These are phyloP conservation scores for Lachancea lanzarotensis DNA, from an alignment of 805 yeast genomes.

Conservation along the genomic window DNA sequence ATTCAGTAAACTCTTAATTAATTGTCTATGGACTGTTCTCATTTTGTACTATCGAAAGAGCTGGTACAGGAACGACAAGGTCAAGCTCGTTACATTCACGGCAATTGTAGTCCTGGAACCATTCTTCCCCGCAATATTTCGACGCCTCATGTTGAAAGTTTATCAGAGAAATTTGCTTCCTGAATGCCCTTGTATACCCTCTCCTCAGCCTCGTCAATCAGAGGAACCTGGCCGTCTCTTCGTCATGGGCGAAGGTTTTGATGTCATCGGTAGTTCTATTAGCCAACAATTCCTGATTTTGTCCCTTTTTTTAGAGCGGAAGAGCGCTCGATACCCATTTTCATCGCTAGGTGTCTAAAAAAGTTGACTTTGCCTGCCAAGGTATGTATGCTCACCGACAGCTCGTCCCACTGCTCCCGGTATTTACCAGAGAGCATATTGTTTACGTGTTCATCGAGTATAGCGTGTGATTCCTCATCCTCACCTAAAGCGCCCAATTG, in stretches of 20 bases:
- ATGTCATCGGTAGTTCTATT: background rate
- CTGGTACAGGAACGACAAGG: too few species aligned
- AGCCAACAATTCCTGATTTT: background rate
- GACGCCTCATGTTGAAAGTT: too few species aligned
- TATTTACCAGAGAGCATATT: slow-evolving; percentile 1
- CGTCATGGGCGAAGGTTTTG: too few species aligned
- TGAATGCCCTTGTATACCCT: too few species aligned
- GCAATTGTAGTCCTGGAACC: too few species aligned
- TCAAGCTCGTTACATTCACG: too few species aligned
- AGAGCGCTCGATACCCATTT: slow-evolving; percentile 7
- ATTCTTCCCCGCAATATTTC: too few species aligned
- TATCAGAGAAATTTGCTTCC: too few species aligned
- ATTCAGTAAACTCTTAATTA: background rate
- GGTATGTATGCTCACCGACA: slow-evolving; percentile 1
- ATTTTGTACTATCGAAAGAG: background rate
- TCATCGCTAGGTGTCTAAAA: slow-evolving; percentile 6
- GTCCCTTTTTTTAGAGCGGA: background rate
- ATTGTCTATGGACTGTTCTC: background rate
- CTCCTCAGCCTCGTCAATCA: too few species aligned
- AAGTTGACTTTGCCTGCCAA: slow-evolving; percentile 6
- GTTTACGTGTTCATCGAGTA: slow-evolving; percentile 5
- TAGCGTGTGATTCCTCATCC: slow-evolving; percentile 5
- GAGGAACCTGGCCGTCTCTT: too few species aligned
- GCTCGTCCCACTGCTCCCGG: slow-evolving; percentile 6
- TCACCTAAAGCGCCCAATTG: slow-evolving; percentile 1